These are phyloP conservation scores for Botrytis hyacinthi DNA, from an alignment of 2,329 filamentous ascomycete genomes.

Conservation along the genomic window DNA sequence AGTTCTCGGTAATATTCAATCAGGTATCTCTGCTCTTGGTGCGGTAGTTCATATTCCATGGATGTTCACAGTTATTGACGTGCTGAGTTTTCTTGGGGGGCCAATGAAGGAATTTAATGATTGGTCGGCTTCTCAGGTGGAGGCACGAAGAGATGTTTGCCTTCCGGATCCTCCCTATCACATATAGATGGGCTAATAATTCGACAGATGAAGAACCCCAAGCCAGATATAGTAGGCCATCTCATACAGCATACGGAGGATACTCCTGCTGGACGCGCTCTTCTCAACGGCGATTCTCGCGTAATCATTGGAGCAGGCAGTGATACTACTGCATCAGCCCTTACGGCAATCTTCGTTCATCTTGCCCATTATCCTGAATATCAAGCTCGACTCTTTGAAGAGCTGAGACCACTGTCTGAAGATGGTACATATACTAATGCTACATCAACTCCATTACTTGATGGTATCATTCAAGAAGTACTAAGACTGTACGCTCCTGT, in stretches of 20 bases:
- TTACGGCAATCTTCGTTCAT: conserved; percentile 44
- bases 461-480: conserved; percentile 27
- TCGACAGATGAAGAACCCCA: conserved; percentile 17
- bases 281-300: conserved; percentile 26
- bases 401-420: conserved; percentile 20
- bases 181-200: neutral
- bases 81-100: conserved; percentile 21
- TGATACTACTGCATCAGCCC: conserved; percentile 44
- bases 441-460: neutral
- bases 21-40: neutral
- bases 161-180: no score
- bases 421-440: conserved; percentile 22
- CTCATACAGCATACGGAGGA: conserved; percentile 24
- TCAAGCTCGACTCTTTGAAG: conserved; percentile 24
- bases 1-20: neutral
- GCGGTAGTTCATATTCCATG: conserved; percentile 2
- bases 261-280: conserved; percentile 11
- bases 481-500: conserved; percentile 26
- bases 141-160: conserved; percentile 24
- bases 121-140: conserved; percentile 22
- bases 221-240: conserved; percentile 26
- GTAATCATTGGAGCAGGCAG: conserved; percentile 42
- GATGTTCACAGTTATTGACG: neutral
- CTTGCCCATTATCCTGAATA: conserved; percentile 24
- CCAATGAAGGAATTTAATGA: conserved; percentile 23